Percentiles rank a stretch among this genome's conserved stretches.
Conservation (phyloP, 768 basidiomycete species). For the Mycena venus region DNA sequence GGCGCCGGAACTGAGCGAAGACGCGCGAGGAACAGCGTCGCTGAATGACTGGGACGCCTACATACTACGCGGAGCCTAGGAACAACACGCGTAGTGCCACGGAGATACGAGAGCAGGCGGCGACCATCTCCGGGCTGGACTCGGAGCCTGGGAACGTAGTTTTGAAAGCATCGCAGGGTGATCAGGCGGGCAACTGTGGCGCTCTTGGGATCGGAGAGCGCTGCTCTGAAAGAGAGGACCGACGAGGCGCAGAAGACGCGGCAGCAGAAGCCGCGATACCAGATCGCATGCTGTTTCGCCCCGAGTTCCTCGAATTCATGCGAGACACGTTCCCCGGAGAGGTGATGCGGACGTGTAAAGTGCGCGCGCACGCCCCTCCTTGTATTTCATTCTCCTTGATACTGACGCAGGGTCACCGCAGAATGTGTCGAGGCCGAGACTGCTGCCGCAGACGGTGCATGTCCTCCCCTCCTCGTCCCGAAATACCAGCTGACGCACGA, state of each 20-base stretch:
- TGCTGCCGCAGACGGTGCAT: not conserved
- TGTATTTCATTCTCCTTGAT: not conserved
- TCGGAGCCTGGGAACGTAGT: not conserved
- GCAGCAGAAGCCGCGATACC: not conserved
- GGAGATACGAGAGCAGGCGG: constrained; percentile 1
- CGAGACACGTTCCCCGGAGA: constrained; percentile 9
- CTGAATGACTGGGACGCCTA: constrained; percentile 2
- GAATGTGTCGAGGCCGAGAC: constrained; percentile 11
- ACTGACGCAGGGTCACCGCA: not conserved
- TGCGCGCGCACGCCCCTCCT: not conserved
- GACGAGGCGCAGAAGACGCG: not conserved
- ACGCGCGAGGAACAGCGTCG: not conserved
- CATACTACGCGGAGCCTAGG: constrained; percentile 1
- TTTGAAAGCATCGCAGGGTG: not conserved
- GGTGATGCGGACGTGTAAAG: constrained; percentile 1
- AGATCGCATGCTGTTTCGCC: constrained; percentile 2
- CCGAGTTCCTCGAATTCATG: constrained; percentile 20
- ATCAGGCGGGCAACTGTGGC: not conserved
- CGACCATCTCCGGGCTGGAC: not conserved
- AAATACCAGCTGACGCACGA: not conserved
- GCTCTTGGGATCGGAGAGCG: not conserved
- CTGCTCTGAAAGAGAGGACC: not conserved
- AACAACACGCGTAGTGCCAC: constrained; percentile 5
- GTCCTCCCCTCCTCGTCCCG: not conserved
- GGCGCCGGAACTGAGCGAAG: not conserved